A percentile compares a stretch with the other conserved stretches of the same genome.
These are phyloP conservation scores for Takakia lepidozioides DNA, from an alignment of 225 moss, liverwort and hornwort genomes.

Conservation along the genomic window DNA sequence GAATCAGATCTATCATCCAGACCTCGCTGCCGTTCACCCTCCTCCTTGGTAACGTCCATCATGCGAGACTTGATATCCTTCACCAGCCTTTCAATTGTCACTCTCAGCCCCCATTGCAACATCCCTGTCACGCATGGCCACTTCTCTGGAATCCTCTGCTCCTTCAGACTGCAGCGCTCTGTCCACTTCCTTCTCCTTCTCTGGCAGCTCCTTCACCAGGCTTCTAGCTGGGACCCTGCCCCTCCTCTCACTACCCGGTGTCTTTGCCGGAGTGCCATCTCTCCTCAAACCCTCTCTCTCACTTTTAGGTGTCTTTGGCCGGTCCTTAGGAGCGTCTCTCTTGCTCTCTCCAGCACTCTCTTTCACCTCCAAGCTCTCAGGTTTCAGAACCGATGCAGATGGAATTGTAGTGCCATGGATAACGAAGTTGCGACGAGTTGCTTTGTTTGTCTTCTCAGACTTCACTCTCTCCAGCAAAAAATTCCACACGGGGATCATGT, in stretches of 20 bases:
- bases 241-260: conserved; percentile 14
- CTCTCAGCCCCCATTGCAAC: conserved; percentile 70
- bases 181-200: conserved; percentile 51
- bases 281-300: conserved; percentile 35
- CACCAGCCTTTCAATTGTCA: conserved; percentile 60
- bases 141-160: conserved; percentile 55
- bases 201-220: conserved; percentile 39
- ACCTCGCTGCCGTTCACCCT: conserved; percentile 75
- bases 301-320: conserved; percentile 38
- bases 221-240: conserved; percentile 22
- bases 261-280: conserved; percentile 15
- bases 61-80: conserved; percentile 85
- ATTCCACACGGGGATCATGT: conserved; percentile 97
- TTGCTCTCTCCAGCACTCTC: conserved; percentile 10
- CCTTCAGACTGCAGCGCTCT: conserved; percentile 36
- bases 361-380: conserved; percentile 17
- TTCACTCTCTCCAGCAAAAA: conserved; percentile 90
- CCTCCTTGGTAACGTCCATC: conserved; percentile 71
- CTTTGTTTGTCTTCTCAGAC: conserved; percentile 91
- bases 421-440: conserved; percentile 79
- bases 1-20: conserved; percentile 69
- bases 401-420: conserved; percentile 67
- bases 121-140: conserved; percentile 71
- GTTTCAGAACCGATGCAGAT: conserved; percentile 6
- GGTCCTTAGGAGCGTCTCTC: conserved; percentile 22